phyloP scores from a whole-genome alignment of 192 early-diverging fungal genomes.

The Podila epigama region DNA sequence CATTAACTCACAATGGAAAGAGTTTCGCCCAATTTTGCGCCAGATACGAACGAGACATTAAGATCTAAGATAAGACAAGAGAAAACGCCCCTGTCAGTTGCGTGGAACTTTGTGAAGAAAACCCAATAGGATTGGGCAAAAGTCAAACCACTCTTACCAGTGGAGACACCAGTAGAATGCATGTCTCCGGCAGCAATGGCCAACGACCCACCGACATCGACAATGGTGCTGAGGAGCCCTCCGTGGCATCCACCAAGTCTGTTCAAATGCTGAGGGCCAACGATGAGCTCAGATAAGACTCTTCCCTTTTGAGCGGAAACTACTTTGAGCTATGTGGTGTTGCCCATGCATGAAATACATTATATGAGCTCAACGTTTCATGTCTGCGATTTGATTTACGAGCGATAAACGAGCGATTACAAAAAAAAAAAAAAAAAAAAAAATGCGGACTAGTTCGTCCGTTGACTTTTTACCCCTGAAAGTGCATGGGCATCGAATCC shows the following conservation, averaged over 20 bases:
- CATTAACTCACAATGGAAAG: conserved; percentile 49
- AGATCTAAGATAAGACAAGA: conserved; percentile 51
- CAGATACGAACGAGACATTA: conserved; percentile 60
- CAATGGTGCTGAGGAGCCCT: conserved; percentile 59
- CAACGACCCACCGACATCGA: conserved; percentile 63
- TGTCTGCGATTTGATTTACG: too few relatives aligned
- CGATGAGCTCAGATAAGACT: conserved; percentile 49
- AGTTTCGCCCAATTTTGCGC: conserved; percentile 53
- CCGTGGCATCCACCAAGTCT: conserved; percentile 57
- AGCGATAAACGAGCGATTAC: background rate
- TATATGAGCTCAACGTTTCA: background rate
- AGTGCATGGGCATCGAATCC: conserved; percentile 44
- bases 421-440: background rate
- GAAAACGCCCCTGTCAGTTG: too few relatives aligned
- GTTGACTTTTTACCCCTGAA: conserved; percentile 25
- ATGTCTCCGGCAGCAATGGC: conserved; percentile 59
- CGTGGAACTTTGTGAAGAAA: too few relatives aligned
- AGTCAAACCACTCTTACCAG: conserved; percentile 13
- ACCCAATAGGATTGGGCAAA: too few relatives aligned
- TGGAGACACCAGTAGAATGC: conserved; percentile 61
- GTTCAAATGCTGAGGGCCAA: conserved; percentile 60
- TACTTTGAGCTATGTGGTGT: conserved; percentile 45
- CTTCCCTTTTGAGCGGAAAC: conserved; percentile 43
- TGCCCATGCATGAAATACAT: too few relatives aligned
- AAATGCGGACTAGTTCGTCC: too few relatives aligned